Conservation (phyloP, 2,329 filamentous ascomycete species). For the Xylogone sp. region DNA sequence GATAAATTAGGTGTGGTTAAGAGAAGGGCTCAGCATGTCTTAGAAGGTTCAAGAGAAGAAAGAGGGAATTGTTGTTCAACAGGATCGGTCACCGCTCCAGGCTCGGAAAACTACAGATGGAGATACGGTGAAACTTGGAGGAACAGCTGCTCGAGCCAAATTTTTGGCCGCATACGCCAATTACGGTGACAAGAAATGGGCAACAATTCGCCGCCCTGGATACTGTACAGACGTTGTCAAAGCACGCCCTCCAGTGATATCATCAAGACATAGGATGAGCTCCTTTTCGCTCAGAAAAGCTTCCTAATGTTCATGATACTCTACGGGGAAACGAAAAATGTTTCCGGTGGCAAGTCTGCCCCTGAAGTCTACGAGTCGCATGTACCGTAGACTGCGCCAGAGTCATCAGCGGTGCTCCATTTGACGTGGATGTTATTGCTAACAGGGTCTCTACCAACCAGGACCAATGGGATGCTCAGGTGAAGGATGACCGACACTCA, state of each 20-base stretch:
- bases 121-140: constrained; percentile 59
- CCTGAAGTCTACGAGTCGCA: constrained; percentile 68
- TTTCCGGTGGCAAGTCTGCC: constrained; percentile 63
- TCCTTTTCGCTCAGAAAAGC: constrained; percentile 68
- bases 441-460: constrained; percentile 66
- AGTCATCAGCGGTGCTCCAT: constrained; percentile 64
- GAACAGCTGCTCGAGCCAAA: constrained; percentile 72
- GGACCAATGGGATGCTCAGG: constrained; percentile 48
- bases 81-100: constrained; percentile 69
- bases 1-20: constrained; percentile 64
- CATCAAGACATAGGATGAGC: constrained; percentile 64
- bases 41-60: constrained; percentile 72
- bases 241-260: constrained; percentile 76
- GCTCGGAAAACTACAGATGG: constrained; percentile 74
- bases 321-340: constrained; percentile 63
- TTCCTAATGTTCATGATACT: constrained; percentile 59
- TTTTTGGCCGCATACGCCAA: constrained; percentile 78
- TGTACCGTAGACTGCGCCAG: constrained; percentile 42
- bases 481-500: constrained; percentile 64
- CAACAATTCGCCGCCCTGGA: constrained; percentile 82
- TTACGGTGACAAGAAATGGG: constrained; percentile 77
- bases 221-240: constrained; percentile 82
- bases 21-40: constrained; percentile 69
- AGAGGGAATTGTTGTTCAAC: constrained; percentile 68
- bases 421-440: constrained; percentile 71